phyloP scores from a whole-genome alignment of 2,329 filamentous ascomycete genomes.

The Bipolaris victoriae region DNA sequence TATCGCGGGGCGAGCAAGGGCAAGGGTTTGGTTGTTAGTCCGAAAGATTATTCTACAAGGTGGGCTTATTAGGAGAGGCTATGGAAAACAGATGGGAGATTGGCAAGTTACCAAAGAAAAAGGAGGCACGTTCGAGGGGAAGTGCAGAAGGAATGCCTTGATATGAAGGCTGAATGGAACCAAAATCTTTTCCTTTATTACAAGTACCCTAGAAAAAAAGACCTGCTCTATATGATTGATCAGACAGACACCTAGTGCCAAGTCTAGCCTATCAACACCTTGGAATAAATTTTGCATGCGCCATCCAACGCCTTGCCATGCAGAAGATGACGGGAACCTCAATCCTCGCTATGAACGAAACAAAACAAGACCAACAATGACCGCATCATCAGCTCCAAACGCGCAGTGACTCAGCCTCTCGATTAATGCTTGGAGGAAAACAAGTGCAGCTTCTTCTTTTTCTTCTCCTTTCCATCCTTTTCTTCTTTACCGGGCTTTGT shows the following conservation, averaged over 20 bases:
- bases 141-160: too few species aligned
- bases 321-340: constrained; percentile 10
- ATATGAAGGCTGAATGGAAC: neutral
- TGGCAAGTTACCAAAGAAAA: too few species aligned
- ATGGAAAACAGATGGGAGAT: neutral
- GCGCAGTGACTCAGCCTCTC: constrained; percentile 7
- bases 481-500: constrained; percentile 34
- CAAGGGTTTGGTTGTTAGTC: constrained; percentile 88
- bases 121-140: too few species aligned
- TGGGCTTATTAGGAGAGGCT: constrained; percentile 54
- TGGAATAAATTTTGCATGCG: neutral
- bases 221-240: neutral
- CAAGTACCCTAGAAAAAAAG: neutral
- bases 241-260: neutral
- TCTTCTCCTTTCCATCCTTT: constrained; percentile 45
- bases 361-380: constrained; percentile 19
- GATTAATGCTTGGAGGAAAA: constrained; percentile 50
- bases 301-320: constrained; percentile 19
- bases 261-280: neutral
- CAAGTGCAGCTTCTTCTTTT: constrained; percentile 65
- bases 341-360: constrained; percentile 17
- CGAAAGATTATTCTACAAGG: constrained; percentile 76
- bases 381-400: constrained; percentile 8
- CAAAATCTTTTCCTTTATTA: neutral
- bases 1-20: constrained; percentile 97